A percentile compares a stretch with the other conserved stretches of the same genome.
These are phyloP conservation scores for Kregervanrija pseudodelftensis DNA, from an alignment of 805 yeast species.

Conservation along the genomic window DNA sequence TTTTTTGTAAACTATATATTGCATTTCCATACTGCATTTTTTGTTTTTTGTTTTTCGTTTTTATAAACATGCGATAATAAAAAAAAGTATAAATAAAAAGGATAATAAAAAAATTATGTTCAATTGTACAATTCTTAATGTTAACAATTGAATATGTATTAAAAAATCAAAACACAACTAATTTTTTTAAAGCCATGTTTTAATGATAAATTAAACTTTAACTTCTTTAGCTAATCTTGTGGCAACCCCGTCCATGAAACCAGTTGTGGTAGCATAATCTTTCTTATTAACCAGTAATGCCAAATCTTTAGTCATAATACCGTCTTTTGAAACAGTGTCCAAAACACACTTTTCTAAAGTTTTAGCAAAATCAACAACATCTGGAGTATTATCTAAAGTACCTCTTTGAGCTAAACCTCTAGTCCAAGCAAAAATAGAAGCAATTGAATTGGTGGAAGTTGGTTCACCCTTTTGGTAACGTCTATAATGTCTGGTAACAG, in stretches of 20 bases:
- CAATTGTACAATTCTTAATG: too few species aligned
- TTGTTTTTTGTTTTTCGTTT: too few species aligned
- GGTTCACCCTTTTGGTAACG: slow-evolving; percentile 76
- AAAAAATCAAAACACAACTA: not conserved
- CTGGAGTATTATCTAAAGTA: slow-evolving; percentile 63
- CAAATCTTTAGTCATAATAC: slow-evolving; percentile 77
- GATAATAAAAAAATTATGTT: too few species aligned
- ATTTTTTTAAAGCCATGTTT: not conserved
- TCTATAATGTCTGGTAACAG: slow-evolving; percentile 82
- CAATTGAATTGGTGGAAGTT: slow-evolving; percentile 80
- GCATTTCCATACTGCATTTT: too few species aligned
- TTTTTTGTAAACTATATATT: too few species aligned
- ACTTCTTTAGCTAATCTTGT: slow-evolving; percentile 26
- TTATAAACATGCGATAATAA: too few species aligned
- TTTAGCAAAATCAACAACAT: slow-evolving; percentile 60
- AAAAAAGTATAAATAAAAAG: too few species aligned
- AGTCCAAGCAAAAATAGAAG: slow-evolving; percentile 83
- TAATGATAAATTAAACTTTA: slow-evolving; percentile 7
- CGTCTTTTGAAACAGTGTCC: slow-evolving; percentile 67
- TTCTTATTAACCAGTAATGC: slow-evolving; percentile 58
- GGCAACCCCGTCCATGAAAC: slow-evolving; percentile 73
- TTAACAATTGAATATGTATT: not conserved
- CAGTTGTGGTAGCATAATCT: slow-evolving; percentile 65
- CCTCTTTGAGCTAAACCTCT: slow-evolving; percentile 81
- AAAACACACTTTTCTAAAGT: slow-evolving; percentile 59